Evolutionary conservation across 176 grass and related monocot genomes (phyloP), one percentile per base, ranked within the genome.

Genomic region (Secale cereale): DNA sequence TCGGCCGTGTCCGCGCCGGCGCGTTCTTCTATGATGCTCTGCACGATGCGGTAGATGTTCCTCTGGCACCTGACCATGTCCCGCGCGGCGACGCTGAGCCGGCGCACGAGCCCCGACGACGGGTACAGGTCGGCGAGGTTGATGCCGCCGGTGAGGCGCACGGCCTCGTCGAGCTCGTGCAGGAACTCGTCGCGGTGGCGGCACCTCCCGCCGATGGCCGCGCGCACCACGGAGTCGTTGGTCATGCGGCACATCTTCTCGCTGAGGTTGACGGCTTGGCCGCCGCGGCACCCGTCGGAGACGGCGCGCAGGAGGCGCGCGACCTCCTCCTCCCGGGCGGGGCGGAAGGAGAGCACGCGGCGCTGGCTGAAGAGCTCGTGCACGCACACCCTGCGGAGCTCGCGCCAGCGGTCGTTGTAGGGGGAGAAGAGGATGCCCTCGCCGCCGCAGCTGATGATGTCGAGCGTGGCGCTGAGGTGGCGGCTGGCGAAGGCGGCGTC

Each of bases 371-470:
- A 78, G 46, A 88, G 52, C 85, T 88, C 85, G 3, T 81, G 14
- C 63, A 85, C 23, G 10, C 67, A 84, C 4, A 88, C 4, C 71
- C 85, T 91, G 19, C 89, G 85, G 68, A 88, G 37, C 77, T 91
- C 35, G 3, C 85, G 77, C 89, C 85, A 91, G 7, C 66, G 78
- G 16, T 62, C 85, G 82, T 78, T 74, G 59, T 91, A 91, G 60
- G 6, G 68, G n/a, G 85, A 70, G 71, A 77, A 88, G 78, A 84
- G 39, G 36, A 91, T 56, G 76, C 61, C 62, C 9, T 77, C 59
- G 27, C 81, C 77, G 5, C 82, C 76, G 43, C 70, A 77, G 28
- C 65, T 74, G 29, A 85, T 5, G 73, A 81, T 76, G 7, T 85
- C 77, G n/a, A 84, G 2, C 22, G 85, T 70, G 73, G 46, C 10